A percentile compares a stretch with the other conserved stretches of the same genome.
These are phyloP conservation scores for Biscogniauxia mediterranea DNA, from an alignment of 2,329 filamentous ascomycete species.

Conservation along the genomic window DNA sequence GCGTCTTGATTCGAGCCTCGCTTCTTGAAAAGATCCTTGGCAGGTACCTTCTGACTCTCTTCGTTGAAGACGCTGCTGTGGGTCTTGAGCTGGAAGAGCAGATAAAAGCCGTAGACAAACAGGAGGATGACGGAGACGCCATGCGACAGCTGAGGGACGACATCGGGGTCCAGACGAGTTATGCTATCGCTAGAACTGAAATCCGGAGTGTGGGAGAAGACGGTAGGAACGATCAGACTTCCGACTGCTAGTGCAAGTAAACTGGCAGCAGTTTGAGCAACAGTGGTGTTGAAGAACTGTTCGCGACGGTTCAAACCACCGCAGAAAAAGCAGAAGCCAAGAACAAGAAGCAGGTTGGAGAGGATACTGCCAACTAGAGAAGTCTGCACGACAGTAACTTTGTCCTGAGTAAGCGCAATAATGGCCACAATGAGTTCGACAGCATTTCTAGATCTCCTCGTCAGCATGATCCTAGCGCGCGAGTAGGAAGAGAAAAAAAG, in stretches of 20 bases:
- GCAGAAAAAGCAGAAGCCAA: conserved; percentile 92
- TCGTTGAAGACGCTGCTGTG: conserved; percentile 78
- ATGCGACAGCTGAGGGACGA: conserved; percentile 64
- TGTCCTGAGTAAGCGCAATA: conserved; percentile 70
- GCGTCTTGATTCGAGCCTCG: conserved; percentile 16
- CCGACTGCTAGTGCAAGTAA: conserved; percentile 76
- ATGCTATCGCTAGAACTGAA: conserved; percentile 33
- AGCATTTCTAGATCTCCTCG: conserved; percentile 58
- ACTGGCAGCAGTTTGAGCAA: conserved; percentile 85
- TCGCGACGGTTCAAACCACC: conserved; percentile 75
- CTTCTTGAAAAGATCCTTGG: conserved; percentile 26
- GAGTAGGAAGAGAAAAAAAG: background rate
- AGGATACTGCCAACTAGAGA: conserved; percentile 90
- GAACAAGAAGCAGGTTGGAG: conserved; percentile 82
- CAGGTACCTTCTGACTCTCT: conserved; percentile 68
- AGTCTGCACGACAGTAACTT: conserved; percentile 86
- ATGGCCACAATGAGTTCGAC: conserved; percentile 88
- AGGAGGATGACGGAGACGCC: conserved; percentile 79
- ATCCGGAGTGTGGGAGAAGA: conserved; percentile 61
- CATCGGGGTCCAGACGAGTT: conserved; percentile 50
- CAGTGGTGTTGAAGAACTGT: conserved; percentile 88
- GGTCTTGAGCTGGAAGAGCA: conserved; percentile 89
- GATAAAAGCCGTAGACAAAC: conserved; percentile 77
- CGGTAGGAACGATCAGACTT: conserved; percentile 84
- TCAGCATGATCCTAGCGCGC: conserved; percentile 6